phyloP scores from a whole-genome alignment of 1,284 basidiomycete genomes.

The Pseudozyma flocculosa region DNA sequence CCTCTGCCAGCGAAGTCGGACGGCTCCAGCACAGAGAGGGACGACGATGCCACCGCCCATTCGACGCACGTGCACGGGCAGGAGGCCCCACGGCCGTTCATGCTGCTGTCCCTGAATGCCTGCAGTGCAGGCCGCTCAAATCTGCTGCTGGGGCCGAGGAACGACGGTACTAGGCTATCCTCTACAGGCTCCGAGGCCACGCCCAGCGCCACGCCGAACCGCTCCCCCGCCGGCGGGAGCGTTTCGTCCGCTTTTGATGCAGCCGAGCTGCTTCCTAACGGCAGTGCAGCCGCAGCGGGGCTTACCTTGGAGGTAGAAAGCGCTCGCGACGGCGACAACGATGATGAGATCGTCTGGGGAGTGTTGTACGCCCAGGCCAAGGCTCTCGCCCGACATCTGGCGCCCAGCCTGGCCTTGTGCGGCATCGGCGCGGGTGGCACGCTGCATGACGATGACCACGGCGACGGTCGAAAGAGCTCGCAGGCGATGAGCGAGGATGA shows the following conservation, averaged over 20 bases:
- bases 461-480: too few relatives aligned
- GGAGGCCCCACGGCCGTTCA: constrained; percentile 17
- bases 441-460: too few relatives aligned
- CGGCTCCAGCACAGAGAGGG: constrained; percentile 3
- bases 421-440: constrained; percentile 9
- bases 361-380: constrained; percentile 27
- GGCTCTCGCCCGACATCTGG: constrained; percentile 22
- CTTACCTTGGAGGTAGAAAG: too few relatives aligned
- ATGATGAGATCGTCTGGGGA: constrained; percentile 15
- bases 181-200: constrained; percentile 11
- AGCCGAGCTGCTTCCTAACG: neutral
- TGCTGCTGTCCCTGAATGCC: constrained; percentile 27
- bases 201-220: constrained; percentile 8
- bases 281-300: neutral
- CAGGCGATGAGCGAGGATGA: too few relatives aligned
- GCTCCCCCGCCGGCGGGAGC: constrained; percentile 13
- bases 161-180: constrained; percentile 20
- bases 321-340: neutral
- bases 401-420: constrained; percentile 20
- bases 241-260: too few relatives aligned
- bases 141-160: too few relatives aligned
- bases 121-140: too few relatives aligned
- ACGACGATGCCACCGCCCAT: constrained; percentile 1
- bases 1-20: constrained; percentile 8
- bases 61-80: too few relatives aligned